These are phyloP conservation scores for Vicia faba DNA, from an alignment of 306 rosid species.

Conservation along the genomic window DNA sequence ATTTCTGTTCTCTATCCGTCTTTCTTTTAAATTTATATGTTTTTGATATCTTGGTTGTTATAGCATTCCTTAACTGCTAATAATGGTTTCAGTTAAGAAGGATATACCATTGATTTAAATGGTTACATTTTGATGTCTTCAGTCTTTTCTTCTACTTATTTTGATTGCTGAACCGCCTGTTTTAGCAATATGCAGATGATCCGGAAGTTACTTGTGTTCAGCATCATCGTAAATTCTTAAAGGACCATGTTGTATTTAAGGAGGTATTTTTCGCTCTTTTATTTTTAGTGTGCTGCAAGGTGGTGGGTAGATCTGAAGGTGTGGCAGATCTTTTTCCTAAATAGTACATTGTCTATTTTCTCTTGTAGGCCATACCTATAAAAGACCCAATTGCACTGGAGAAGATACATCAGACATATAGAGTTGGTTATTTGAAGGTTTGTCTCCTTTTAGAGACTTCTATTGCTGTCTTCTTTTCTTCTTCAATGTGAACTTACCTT, in stretches of 20 bases:
- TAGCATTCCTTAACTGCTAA: slow-evolving; percentile 2
- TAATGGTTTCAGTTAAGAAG: slow-evolving; percentile 10
- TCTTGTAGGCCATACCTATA: slow-evolving; percentile 84
- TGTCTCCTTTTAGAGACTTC: slow-evolving; percentile 25
- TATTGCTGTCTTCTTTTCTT: slow-evolving; percentile 18
- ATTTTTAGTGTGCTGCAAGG: slow-evolving; percentile 23
- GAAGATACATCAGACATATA: slow-evolving; percentile 95
- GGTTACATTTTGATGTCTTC: slow-evolving; percentile 25
- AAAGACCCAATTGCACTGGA: slow-evolving; percentile 75
- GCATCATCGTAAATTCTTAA: slow-evolving; percentile 76
- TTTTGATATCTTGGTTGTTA: slow-evolving; percentile 2
- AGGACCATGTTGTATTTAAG: slow-evolving; percentile 90
- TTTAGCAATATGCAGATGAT: slow-evolving; percentile 69
- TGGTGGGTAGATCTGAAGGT: slow-evolving; percentile 24
- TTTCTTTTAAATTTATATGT: not conserved
- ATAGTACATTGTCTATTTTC: slow-evolving; percentile 16
- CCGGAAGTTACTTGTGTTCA: slow-evolving; percentile 72
- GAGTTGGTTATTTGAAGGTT: slow-evolving; percentile 94
- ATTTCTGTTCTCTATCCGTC: not conserved
- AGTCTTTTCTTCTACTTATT: slow-evolving; percentile 20
- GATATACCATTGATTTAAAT: slow-evolving; percentile 21
- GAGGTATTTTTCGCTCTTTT: slow-evolving; percentile 57
- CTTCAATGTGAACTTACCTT: slow-evolving; percentile 39
- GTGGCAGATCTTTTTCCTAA: not conserved
- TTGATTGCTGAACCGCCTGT: slow-evolving; percentile 25